Conservation (phyloP, 805 yeast species). For the Hanseniaspora clermontiae region DNA sequence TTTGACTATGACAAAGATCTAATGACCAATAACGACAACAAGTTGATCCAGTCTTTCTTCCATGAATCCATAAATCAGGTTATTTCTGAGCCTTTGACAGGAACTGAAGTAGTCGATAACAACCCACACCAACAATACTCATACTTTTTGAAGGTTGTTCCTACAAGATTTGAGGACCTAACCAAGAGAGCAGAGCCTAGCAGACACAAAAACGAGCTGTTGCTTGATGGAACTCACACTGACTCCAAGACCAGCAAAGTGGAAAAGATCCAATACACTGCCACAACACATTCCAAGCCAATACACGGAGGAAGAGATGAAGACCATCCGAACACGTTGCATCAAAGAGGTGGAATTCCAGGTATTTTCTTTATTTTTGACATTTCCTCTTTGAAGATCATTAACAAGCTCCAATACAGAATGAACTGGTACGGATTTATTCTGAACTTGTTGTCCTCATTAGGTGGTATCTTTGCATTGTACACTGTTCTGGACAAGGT, state of each 20-base stretch:
- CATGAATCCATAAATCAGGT: slow-evolving; percentile 21
- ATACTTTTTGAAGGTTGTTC: slow-evolving; percentile 80
- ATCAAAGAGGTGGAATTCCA: slow-evolving; percentile 77
- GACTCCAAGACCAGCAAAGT: slow-evolving; percentile 18
- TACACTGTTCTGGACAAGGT: slow-evolving; percentile 82
- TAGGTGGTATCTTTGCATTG: slow-evolving; percentile 88
- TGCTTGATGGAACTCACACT: background rate
- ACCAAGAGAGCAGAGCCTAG: slow-evolving; percentile 17
- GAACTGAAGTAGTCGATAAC: slow-evolving; percentile 28
- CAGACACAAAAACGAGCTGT: background rate
- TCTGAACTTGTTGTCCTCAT: slow-evolving; percentile 70
- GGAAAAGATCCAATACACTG: slow-evolving; percentile 84
- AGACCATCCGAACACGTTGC: slow-evolving; percentile 79
- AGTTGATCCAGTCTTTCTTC: slow-evolving; percentile 1
- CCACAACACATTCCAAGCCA: slow-evolving; percentile 79
- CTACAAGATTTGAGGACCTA: slow-evolving; percentile 66
- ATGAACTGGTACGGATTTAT: slow-evolving; percentile 75
- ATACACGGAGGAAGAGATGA: slow-evolving; percentile 75
- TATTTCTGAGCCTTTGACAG: slow-evolving; percentile 60
- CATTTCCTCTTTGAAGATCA: slow-evolving; percentile 83
- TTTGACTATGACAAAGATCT: slow-evolving; percentile 54
- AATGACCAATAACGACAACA: slow-evolving; percentile 20
- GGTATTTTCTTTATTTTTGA: slow-evolving; percentile 82
- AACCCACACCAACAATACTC: slow-evolving; percentile 53
- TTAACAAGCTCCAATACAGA: slow-evolving; percentile 55